Conservation (phyloP, 2,329 filamentous ascomycete genomes). For the Diaporthe longicolla region DNA sequence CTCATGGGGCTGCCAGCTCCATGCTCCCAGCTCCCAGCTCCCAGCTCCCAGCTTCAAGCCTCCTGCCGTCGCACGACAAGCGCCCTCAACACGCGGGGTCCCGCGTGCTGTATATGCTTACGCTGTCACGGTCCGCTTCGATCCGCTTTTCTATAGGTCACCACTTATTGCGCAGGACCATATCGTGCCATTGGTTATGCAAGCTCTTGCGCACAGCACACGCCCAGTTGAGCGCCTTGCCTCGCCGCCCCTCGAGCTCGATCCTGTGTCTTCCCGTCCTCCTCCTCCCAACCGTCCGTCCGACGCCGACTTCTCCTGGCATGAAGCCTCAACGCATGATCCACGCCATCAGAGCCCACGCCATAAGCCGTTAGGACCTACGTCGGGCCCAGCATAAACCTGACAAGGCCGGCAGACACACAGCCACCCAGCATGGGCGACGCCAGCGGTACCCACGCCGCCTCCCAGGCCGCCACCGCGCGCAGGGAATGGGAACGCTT, state of each 20-base stretch:
- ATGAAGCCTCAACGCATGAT: conserved; percentile 18
- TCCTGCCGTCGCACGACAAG: conserved; percentile 19
- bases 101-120: background rate
- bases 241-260: conserved; percentile 8
- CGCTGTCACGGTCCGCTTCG: background rate
- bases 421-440: conserved; percentile 34
- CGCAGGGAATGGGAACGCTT: conserved; percentile 65
- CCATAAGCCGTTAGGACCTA: background rate
- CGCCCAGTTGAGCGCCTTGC: conserved; percentile 23
- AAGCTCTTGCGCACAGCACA: conserved; percentile 11
- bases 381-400: background rate
- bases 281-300: background rate
- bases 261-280: conserved; percentile 24
- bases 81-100: conserved; percentile 5
- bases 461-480: conserved; percentile 38
- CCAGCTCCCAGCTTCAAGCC: background rate
- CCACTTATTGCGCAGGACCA: background rate
- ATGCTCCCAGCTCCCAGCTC: background rate
- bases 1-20: background rate
- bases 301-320: conserved; percentile 5
- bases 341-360: conserved; percentile 6
- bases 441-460: conserved; percentile 15
- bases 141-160: background rate
- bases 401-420: background rate
- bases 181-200: background rate